Base-by-base conservation (phyloP, 176 grass and related monocot species). In the Urochloa ruziziensis region DNA sequence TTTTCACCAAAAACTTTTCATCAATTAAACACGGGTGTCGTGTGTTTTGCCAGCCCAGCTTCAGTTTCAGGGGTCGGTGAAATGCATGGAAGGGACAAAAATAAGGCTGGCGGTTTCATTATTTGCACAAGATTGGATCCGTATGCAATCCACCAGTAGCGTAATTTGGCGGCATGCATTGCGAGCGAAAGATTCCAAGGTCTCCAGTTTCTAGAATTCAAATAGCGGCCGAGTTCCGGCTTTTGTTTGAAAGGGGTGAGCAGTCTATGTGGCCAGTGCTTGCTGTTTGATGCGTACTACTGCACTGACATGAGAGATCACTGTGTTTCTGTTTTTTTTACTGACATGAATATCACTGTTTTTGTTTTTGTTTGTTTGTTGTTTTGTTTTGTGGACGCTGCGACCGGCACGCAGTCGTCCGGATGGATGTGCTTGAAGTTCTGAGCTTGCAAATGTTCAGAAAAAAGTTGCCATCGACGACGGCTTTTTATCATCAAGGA, bases 181-280 rank as follows among this genome's bases (percentile, higher is more conserved):
- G 48, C 79, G 1, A 24, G 21, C 78, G 48, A 77, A 39, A 77
- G 86, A 70, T 88, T 70, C 79, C 72, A 88, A 82, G 47, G 2
- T 77, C 73, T 30, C 72, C 79, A 24, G 86, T 77, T 87, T 87
- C 79, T 77, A 82, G 72, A 88, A 61, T 82, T 82, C 79, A 82
- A 88, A 82, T 51, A 46, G 71, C 39, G 29, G 62, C 62, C 44
- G 53, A 36, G 21, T 27, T 75, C 37, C 25, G 61, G 43, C 36
- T 81, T 35, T 36, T 30, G 71, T 87, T 67, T 57, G 25, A 49
- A 72, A 11, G 10, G 10, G 8, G 35, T 52, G 51, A 24, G 73
- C 32, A 7, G 58, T 63, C 57, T 51, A 51, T 29, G 10, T 47
- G 47, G 11, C 14, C 25, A 51, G 57, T 27, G 47, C 72, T 67